Conservation (phyloP, 331 rosid genomes). For the Ulmus americana region DNA sequence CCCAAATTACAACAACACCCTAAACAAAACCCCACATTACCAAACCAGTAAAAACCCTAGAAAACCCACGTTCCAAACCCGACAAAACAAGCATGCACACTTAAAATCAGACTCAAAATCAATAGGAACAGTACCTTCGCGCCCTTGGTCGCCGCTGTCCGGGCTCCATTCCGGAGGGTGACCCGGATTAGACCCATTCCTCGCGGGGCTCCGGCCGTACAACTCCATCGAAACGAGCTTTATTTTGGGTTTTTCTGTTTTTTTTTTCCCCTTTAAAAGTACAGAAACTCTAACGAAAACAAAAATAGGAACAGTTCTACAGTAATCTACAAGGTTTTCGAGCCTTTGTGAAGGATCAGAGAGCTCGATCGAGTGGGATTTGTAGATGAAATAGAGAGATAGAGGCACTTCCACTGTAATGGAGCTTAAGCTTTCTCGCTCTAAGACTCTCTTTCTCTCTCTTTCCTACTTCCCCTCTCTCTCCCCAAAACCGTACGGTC, state of each 20-base stretch:
- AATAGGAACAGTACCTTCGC: slow-evolving; percentile 41
- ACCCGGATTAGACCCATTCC: slow-evolving; percentile 54
- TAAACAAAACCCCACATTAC: slow-evolving; percentile 24
- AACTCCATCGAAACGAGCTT: slow-evolving; percentile 41
- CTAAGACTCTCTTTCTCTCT: too few species aligned
- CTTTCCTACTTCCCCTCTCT: slow-evolving; percentile 14
- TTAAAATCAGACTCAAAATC: not conserved
- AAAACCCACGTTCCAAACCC: not conserved
- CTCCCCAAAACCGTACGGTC: slow-evolving; percentile 46
- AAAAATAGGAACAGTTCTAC: not conserved
- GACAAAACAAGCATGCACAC: not conserved
- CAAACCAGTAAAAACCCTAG: slow-evolving; percentile 40
- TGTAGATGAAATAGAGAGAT: slow-evolving; percentile 18
- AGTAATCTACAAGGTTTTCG: slow-evolving; percentile 17
- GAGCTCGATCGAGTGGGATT: slow-evolving; percentile 25
- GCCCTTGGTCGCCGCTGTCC: slow-evolving; percentile 40
- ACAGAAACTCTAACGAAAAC: not conserved
- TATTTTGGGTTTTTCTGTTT: not conserved
- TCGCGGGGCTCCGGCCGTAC: slow-evolving; percentile 54
- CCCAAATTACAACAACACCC: slow-evolving; percentile 23
- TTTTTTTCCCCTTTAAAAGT: not conserved
- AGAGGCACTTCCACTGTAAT: slow-evolving; percentile 32
- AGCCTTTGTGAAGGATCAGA: slow-evolving; percentile 33
- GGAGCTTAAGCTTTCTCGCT: slow-evolving; percentile 9
- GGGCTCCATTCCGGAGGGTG: slow-evolving; percentile 64